Evolutionary conservation across 2,329 filamentous ascomycete species (phyloP).

Genomic region (Fusarium begoniae): DNA sequence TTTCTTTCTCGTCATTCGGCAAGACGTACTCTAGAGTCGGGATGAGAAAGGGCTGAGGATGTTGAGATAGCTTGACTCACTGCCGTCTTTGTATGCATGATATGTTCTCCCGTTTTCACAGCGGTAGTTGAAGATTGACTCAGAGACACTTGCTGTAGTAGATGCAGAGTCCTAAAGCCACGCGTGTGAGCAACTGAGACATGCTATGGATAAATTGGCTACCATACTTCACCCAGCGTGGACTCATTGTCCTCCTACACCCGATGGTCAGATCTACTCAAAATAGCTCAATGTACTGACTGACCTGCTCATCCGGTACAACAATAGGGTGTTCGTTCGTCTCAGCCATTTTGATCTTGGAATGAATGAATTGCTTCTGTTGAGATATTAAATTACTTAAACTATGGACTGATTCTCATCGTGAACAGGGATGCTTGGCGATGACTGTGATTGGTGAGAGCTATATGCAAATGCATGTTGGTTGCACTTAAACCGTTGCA

Average conservation of each 20-base stretch:
- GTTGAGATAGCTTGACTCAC: not conserved
- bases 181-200: not conserved
- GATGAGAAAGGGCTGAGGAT: not conserved
- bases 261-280: rapidly evolving
- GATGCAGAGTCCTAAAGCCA: not conserved
- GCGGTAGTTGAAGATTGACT: not conserved
- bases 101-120: not conserved
- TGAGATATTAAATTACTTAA: not conserved
- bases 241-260: not conserved
- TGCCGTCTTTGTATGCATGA: not conserved
- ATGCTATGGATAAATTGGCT: rapidly evolving
- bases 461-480: not conserved
- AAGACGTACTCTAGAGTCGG: not conserved
- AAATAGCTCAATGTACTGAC: rapidly evolving
- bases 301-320: not conserved
- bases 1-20: not conserved
- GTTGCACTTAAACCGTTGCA: not conserved
- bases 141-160: not conserved
- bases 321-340: not conserved
- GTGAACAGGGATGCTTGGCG: not conserved
- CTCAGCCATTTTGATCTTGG: not conserved
- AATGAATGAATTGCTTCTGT: not conserved
- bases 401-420: not conserved
- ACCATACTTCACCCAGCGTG: not conserved
- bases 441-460: not conserved